A percentile compares a stretch with the other conserved stretches of the same genome.
Conservation (phyloP, 2,329 filamentous ascomycete genomes). For the Tetracladium maxilliforme region DNA sequence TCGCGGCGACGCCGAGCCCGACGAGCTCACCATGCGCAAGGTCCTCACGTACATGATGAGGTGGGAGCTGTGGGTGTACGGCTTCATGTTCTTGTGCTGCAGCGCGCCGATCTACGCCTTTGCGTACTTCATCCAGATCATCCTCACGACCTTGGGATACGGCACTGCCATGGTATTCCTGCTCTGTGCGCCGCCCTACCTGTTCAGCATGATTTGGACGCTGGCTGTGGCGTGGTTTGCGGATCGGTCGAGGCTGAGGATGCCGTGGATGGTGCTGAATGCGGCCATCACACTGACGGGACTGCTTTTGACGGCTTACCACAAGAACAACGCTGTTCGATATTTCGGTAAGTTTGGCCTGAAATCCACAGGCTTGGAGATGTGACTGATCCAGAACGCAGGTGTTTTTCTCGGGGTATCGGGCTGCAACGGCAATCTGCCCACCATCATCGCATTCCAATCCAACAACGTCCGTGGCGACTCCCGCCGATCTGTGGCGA, state of each 20-base stretch:
- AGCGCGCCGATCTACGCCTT: constrained; percentile 61
- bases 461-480: constrained; percentile 17
- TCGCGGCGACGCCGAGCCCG: constrained; percentile 30
- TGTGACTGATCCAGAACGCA: constrained; percentile 4
- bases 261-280: constrained; percentile 11
- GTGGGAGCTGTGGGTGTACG: constrained; percentile 44
- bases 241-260: constrained; percentile 13
- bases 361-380: constrained; percentile 1
- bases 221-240: constrained; percentile 16
- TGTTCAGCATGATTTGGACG: constrained; percentile 16
- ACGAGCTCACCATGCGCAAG: constrained; percentile 26
- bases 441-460: constrained; percentile 11
- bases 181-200: constrained; percentile 19
- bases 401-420: constrained; percentile 16
- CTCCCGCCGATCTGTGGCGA: constrained; percentile 12
- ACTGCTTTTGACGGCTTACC: background rate
- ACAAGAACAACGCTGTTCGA: constrained; percentile 11
- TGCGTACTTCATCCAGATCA: constrained; percentile 63
- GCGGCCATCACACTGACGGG: constrained; percentile 5
- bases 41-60: constrained; percentile 31
- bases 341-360: constrained; percentile 12
- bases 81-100: constrained; percentile 43
- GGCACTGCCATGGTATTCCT: constrained; percentile 13
- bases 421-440: constrained; percentile 14
- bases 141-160: constrained; percentile 30